Base-by-base conservation (phyloP, 495 filamentous ascomycete species). In the Lepidopterella palustris region DNA sequence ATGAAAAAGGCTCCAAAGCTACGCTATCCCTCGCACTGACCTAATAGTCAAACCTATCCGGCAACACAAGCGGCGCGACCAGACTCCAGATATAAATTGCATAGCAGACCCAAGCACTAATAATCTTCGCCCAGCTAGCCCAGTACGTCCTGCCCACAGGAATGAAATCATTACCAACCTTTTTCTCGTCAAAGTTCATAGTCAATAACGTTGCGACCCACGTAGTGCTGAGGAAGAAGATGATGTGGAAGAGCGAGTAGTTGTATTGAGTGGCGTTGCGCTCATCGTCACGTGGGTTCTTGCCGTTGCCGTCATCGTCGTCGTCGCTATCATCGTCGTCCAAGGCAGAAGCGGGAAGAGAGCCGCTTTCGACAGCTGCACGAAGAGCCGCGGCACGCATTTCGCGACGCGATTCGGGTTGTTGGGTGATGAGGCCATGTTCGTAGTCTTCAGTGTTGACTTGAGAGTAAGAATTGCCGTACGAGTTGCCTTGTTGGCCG, bases 121-220 rank as follows among this genome's bases (percentile, higher is more conserved):
- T 84, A 72, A 98, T 97, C 84, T 97, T 98, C 64, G 96, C 90
- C 93, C 93, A 98, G 74, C 89, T 96, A 21, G 93, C 93, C 85
- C 92, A 95, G 77, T 97, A 93, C 20, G 92, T 97, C 50, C 93
- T 78, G 27, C 93, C 93, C 18, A 98, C 92, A 0, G 93, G 87
- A 4, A 88, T 87, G 72, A 98, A 97, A 66, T 91, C 84, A 20
- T 78, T 78, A 18, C 76, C 73, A 23, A 80, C 77, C 42, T 87
- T 82, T 26, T 72, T 70, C 25, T 73, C 70, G 55, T 79, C 75
- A 68, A 92, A 78, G 59, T 87, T 88, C 76, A 90, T 90, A 13
- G 92, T 95, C 59, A 98, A 75, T 47, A 98, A 76, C 2, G 92
- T 97, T 4, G 89, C 92, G 0, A 97, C 90, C 93, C 93, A 98